Percentiles rank a stretch among this genome's conserved stretches.
Evolutionary conservation across 768 basidiomycete species (phyloP).

Genomic region (Mrakia gelida): DNA sequence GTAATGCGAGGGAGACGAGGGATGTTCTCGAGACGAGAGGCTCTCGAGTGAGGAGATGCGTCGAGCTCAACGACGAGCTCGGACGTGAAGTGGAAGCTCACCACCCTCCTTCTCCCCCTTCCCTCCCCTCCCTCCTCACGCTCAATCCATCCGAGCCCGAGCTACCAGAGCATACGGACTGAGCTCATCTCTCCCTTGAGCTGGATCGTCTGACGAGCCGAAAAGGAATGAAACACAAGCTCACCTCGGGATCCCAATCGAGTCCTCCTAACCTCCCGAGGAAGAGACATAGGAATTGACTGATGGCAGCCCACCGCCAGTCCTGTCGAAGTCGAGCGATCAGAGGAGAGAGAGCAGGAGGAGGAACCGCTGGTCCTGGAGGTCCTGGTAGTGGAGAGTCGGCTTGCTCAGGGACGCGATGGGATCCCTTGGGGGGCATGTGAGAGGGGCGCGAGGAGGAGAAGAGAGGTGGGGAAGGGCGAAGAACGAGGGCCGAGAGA

Average conservation of each 20-base stretch:
- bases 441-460: background rate
- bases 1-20: background rate
- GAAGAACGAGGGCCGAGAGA: background rate
- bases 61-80: background rate
- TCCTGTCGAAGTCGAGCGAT: slow-evolving; percentile 58
- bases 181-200: too few relatives aligned
- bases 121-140: background rate
- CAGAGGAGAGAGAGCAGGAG: slow-evolving; percentile 38
- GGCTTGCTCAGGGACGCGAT: background rate
- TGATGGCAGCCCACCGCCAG: slow-evolving; percentile 90
- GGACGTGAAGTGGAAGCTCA: background rate
- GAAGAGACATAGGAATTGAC: slow-evolving; percentile 75
- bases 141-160: background rate
- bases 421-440: slow-evolving; percentile 16
- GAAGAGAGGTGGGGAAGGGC: background rate
- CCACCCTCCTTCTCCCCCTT: background rate
- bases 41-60: background rate
- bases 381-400: background rate
- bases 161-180: background rate
- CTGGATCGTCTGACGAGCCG: background rate
- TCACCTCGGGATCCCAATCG: slow-evolving; percentile 56
- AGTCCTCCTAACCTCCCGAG: slow-evolving; percentile 52
- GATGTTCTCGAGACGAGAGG: background rate
- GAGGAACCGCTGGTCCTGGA: slow-evolving; percentile 7
- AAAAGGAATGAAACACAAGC: slow-evolving; percentile 16